Evolutionary conservation across 2,329 filamentous ascomycete genomes (phyloP).

Genomic region (Pseudogymnoascus sp.): DNA sequence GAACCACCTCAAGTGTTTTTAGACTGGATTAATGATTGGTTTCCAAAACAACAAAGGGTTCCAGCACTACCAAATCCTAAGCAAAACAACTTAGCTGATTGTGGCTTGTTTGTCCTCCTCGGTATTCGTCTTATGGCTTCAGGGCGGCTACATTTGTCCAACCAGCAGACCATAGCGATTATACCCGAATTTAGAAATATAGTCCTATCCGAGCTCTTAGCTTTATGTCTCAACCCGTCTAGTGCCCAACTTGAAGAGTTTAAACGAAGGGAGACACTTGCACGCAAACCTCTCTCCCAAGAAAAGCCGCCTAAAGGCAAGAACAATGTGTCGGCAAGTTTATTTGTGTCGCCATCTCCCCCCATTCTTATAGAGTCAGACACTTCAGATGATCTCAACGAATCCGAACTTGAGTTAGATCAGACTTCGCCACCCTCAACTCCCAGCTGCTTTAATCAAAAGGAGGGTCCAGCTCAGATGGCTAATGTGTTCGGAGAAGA

Average conservation of each 20-base stretch:
- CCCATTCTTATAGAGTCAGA: background rate
- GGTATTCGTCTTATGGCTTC: constrained; percentile 14
- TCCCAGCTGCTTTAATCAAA: too few relatives aligned
- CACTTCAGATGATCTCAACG: background rate
- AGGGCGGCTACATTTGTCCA: constrained; percentile 12
- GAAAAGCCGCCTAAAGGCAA: background rate
- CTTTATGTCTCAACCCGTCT: constrained; percentile 15
- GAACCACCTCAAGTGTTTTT: constrained; percentile 5
- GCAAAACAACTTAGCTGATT: constrained; percentile 14
- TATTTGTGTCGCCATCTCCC: constrained; percentile 9
- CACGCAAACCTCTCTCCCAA: background rate
- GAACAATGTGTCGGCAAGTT: background rate
- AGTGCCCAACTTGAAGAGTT: constrained; percentile 13
- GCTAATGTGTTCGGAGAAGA: constrained; percentile 12
- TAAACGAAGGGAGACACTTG: constrained; percentile 10
- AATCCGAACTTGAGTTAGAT: background rate
- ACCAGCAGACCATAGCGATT: constrained; percentile 10
- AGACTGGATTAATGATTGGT: constrained; percentile 10
- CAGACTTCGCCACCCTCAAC: background rate
- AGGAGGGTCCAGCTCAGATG: constrained; percentile 12
- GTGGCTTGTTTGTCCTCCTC: constrained; percentile 15
- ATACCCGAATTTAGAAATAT: constrained; percentile 15
- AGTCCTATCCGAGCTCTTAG: constrained; percentile 16
- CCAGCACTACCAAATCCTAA: constrained; percentile 4
- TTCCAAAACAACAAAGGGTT: background rate